These are phyloP conservation scores for Amanita bisporigera DNA, from an alignment of 1,284 basidiomycete species.

Conservation along the genomic window DNA sequence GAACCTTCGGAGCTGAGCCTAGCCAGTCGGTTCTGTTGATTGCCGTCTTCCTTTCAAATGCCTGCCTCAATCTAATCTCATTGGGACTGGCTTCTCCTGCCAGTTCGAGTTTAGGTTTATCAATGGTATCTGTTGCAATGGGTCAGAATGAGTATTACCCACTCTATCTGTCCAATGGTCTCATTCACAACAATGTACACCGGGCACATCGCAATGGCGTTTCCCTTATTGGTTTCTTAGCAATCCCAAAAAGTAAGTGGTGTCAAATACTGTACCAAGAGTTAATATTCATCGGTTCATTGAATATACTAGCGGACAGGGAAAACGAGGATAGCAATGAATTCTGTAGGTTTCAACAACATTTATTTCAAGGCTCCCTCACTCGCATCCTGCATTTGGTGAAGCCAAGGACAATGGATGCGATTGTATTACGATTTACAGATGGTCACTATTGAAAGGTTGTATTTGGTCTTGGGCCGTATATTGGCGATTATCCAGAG, in stretches of 20 bases:
- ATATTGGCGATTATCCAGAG: conserved; percentile 3
- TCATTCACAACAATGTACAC: background rate
- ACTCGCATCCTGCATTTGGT: background rate
- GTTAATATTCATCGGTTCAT: no score
- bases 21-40: no score
- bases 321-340: background rate
- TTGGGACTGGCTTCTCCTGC: no score
- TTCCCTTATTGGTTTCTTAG: background rate
- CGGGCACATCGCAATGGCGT: background rate
- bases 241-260: background rate
- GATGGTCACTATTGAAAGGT: background rate
- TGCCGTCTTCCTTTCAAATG: no score
- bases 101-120: no score
- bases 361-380: background rate
- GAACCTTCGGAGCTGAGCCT: no score
- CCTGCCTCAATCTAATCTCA: no score
- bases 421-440: background rate
- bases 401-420: background rate
- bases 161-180: conserved; percentile 22
- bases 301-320: background rate
- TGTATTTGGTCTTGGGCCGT: conserved; percentile 5
- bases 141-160: conserved; percentile 45
- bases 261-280: no score
- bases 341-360: background rate
- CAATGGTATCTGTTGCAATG: conserved; percentile 46